These are phyloP conservation scores for Leishmania amazonensis DNA, from an alignment of 208 protist genomes.

Conservation along the genomic window DNA sequence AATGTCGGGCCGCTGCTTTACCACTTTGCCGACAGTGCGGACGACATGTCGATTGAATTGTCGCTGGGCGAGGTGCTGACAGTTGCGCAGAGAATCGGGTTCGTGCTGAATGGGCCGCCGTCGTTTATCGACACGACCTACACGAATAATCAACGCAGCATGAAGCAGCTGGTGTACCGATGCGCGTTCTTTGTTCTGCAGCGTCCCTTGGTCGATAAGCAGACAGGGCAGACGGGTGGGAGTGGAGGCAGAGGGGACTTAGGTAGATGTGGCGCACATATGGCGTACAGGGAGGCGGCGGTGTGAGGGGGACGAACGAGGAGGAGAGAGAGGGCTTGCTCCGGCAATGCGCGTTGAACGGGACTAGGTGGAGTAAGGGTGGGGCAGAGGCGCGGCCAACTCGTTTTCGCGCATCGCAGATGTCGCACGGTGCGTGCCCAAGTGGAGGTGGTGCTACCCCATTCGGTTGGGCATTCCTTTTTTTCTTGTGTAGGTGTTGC, in stretches of 20 bases:
- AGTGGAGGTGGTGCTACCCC: not conserved
- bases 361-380: not conserved
- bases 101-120: slow-evolving; percentile 62
- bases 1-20: slow-evolving; percentile 97
- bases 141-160: slow-evolving; percentile 91
- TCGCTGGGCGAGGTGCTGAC: slow-evolving; percentile 87
- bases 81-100: slow-evolving; percentile 83
- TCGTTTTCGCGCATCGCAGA: not conserved
- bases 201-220: slow-evolving; percentile 38
- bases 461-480: not conserved
- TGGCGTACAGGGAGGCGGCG: not conserved
- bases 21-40: slow-evolving; percentile 92
- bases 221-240: slow-evolving; percentile 15
- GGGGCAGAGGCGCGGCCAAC: not conserved
- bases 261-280: not conserved
- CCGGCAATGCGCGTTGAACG: not conserved
- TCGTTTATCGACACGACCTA: slow-evolving; percentile 90
- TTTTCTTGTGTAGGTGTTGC: not conserved
- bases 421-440: not conserved
- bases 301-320: not conserved
- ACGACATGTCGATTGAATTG: slow-evolving; percentile 91
- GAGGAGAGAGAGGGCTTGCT: not conserved
- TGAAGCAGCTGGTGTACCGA: slow-evolving; percentile 92
- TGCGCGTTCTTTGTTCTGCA: slow-evolving; percentile 91
- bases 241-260: not conserved